Conservation (phyloP, 345 rosid species). For the Alliaria petiolata region DNA sequence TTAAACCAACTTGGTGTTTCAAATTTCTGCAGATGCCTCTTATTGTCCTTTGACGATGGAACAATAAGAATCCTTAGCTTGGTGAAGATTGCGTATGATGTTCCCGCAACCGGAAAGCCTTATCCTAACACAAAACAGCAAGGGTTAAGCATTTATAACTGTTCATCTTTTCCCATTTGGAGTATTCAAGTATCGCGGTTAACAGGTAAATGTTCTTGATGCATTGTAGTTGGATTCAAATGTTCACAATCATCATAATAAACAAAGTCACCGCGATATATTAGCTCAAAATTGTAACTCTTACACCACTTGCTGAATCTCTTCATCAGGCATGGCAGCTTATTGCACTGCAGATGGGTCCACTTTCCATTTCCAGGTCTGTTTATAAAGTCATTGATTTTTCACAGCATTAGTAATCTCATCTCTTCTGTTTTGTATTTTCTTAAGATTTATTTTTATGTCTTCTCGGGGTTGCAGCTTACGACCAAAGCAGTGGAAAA, state of each 20-base stretch:
- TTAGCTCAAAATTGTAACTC: background rate
- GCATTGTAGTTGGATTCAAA: too few species aligned
- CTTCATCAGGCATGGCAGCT: constrained; percentile 68
- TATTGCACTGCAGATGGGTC: constrained; percentile 84
- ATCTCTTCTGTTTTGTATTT: background rate
- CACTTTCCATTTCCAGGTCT: constrained; percentile 61
- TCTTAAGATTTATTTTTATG: background rate
- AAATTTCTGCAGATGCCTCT: constrained; percentile 52
- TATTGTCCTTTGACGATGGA: constrained; percentile 77
- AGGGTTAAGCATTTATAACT: constrained; percentile 57
- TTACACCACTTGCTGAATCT: background rate
- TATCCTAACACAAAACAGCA: constrained; percentile 55
- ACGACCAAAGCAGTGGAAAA: constrained; percentile 70
- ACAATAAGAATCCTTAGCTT: constrained; percentile 68
- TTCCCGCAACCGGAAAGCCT: constrained; percentile 66
- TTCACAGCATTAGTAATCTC: background rate
- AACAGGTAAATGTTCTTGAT: too few species aligned
- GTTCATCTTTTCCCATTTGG: constrained; percentile 78
- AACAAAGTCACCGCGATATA: background rate
- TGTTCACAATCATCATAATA: background rate
- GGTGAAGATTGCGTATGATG: constrained; percentile 71
- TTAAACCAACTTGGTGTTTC: constrained; percentile 4
- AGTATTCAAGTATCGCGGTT: constrained; percentile 72
- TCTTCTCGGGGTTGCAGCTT: constrained; percentile 43
- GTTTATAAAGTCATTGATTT: constrained; percentile 11